Evolutionary conservation across 768 basidiomycete species (phyloP), one percentile per base, ranked within the genome.

Genomic region (Leccinum disarticulatum): DNA sequence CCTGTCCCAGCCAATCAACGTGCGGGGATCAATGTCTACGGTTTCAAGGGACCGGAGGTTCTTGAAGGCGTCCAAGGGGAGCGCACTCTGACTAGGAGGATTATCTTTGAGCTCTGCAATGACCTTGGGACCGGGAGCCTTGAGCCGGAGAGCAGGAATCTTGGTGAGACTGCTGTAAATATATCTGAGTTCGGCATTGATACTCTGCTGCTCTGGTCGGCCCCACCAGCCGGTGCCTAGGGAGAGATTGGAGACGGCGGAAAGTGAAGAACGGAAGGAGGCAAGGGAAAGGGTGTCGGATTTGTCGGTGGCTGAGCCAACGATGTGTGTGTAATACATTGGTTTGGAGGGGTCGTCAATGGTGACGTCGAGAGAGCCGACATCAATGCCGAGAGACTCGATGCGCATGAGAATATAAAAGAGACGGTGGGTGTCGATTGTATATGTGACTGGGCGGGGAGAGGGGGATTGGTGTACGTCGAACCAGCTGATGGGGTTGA

Each of bases 111-210:
- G 79, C 69, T 93, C 93, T 6, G 81, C 70, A 27, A 95, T 86
- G 64, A 84, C 74, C 57, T 84, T 85, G 52, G 80, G 80, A 49
- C 83, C 83, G 0, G 90, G 88, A 2, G 87, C 80, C 60, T 78
- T 81, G 57, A 95, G 74, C 7, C 79, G 76, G 41, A 96, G 78
- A 1, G 93, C 88, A 15, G 94, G 94, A 0, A 97, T 78, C 74
- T 91, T 93, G 48, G 93, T 97, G 77, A 96, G 93, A 70, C 87
- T 84, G 70, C 92, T 93, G 77, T 87, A 96, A 62, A 95, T 81
- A 73, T 87, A 93, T 71, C 86, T 93, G 72, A 96, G 85, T 67
- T 93, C 90, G 3, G 78, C 70, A 57, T 94, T 88, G 64, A 90
- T 74, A 60, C 70, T 81, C 11, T 81, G 83, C 38, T 82, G 83